These are phyloP conservation scores for Paraconiothyrium sp. DNA, from an alignment of 2,329 filamentous ascomycete species.

Conservation along the genomic window DNA sequence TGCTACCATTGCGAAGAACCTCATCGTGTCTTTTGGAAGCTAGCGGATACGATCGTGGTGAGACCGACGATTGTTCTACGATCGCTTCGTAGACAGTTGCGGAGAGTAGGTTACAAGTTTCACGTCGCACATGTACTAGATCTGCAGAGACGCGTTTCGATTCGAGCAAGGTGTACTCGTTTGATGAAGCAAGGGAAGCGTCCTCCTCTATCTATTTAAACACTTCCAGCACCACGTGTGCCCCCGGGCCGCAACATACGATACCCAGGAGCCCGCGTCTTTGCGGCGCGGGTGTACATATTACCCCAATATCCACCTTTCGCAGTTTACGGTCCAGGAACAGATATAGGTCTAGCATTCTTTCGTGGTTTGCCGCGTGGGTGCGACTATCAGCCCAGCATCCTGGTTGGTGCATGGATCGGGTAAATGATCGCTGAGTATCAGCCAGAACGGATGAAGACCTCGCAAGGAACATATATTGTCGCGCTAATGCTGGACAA, in stretches of 20 bases:
- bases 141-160: background rate
- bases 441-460: slow-evolving; percentile 19
- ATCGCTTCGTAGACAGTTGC: no score
- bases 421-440: slow-evolving; percentile 18
- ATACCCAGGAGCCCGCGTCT: slow-evolving; percentile 18
- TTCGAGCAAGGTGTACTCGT: background rate
- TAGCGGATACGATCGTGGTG: background rate
- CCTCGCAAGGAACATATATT: slow-evolving; percentile 16
- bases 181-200: slow-evolving; percentile 18
- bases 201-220: slow-evolving; percentile 16
- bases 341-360: slow-evolving; percentile 13
- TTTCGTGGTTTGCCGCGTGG: slow-evolving; percentile 7
- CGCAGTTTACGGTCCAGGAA: background rate
- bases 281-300: slow-evolving; percentile 16
- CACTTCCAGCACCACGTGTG: background rate
- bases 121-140: background rate
- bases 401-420: slow-evolving; percentile 17
- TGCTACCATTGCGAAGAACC: slow-evolving; percentile 33
- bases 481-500: slow-evolving; percentile 11
- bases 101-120: background rate
- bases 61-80: background rate
- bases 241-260: slow-evolving; percentile 4
- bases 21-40: slow-evolving; percentile 30
- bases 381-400: slow-evolving; percentile 9
- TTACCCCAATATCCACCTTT: slow-evolving; percentile 18